Conservation (phyloP, 129 eudicot species). For the Lactuca saligna region DNA sequence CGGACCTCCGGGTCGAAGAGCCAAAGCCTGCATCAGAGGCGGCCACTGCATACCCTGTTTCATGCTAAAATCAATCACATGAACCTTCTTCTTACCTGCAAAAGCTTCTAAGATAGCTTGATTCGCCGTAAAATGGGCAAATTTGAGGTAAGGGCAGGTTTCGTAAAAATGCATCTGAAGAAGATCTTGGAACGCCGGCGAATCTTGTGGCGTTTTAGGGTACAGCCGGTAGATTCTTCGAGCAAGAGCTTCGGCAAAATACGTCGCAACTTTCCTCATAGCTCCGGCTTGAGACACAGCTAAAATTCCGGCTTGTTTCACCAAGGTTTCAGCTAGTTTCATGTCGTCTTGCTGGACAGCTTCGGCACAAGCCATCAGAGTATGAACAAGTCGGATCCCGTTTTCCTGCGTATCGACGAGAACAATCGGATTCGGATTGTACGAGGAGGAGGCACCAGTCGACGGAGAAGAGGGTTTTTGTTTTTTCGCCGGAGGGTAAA, state of each 20-base stretch:
- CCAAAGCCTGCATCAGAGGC: slow-evolving; percentile 75
- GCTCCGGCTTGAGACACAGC: slow-evolving; percentile 79
- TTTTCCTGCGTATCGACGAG: slow-evolving; percentile 70
- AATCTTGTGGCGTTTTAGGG: slow-evolving; percentile 46
- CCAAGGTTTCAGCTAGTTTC: slow-evolving; percentile 56
- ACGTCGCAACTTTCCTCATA: slow-evolving; percentile 74
- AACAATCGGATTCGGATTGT: slow-evolving; percentile 35
- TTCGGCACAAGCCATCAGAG: slow-evolving; percentile 85
- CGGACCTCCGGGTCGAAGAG: slow-evolving; percentile 70
- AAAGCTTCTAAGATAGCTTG: slow-evolving; percentile 87
- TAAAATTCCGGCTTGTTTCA: slow-evolving; percentile 56
- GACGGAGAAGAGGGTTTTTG: slow-evolving; percentile 32
- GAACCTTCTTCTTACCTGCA: slow-evolving; percentile 47
- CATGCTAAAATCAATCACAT: slow-evolving; percentile 84
- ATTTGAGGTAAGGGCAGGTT: slow-evolving; percentile 73
- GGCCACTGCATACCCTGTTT: slow-evolving; percentile 97
- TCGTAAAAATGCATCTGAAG: slow-evolving; percentile 77
- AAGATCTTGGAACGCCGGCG: slow-evolving; percentile 45
- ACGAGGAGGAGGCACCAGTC: slow-evolving; percentile 10
- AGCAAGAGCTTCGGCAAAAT: slow-evolving; percentile 77
- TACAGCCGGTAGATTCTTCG: slow-evolving; percentile 52
- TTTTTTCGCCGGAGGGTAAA: slow-evolving; percentile 43
- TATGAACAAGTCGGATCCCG: slow-evolving; percentile 69
- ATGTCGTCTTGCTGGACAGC: slow-evolving; percentile 57
- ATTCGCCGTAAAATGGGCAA: slow-evolving; percentile 91